Evolutionary conservation across 768 basidiomycete genomes (phyloP), one percentile per base, ranked within the genome.

Genomic region (Gymnopilus junonius): DNA sequence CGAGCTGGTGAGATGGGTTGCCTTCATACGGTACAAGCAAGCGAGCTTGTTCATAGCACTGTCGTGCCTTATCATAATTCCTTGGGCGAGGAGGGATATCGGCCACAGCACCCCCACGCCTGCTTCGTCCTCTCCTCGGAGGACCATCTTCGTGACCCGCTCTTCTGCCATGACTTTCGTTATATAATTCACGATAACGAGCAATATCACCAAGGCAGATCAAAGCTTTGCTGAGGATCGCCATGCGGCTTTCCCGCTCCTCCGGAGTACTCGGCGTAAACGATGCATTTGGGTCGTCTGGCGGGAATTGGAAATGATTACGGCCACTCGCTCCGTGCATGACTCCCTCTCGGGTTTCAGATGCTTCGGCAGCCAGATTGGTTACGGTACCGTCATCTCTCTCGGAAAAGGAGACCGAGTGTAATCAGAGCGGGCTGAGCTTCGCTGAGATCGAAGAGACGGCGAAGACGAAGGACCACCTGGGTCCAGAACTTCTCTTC

Each of bases 131-230:
- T 62, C 77, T 83, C 64, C 79, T 77, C 25, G 68, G 40, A 54
- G 61, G 70, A n/a, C 76, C 80, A 39, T 89, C 88, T 66, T 92
- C 89, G 40, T 89, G 88, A 17, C 90, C 89, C 0, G 86, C 89
- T 67, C 81, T 82, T 56, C 89, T 82, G 23, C 89, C 83, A 29
- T 85, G 83, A 54, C 82, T 76, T 65, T 94, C 93, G 69, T 88
- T 92, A 70, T 97, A 97, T 42, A 91, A 87, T 69, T 99, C 96
- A 61, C 90, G 84, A 76, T 99, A 99, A 42, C 97, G 85, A 62
- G 95, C 93, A 51, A 99, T 89, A 71, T 99, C 97, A 11, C 97
- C 97, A 8, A 96, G 83, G 74, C 92, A 97, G 20, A 98, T 88
- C 58, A 99, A 79, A 8, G 91, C 89, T 77, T 97, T 97, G 78